Conservation (phyloP, 768 basidiomycete species). For the Calocybe gangraenosa region DNA sequence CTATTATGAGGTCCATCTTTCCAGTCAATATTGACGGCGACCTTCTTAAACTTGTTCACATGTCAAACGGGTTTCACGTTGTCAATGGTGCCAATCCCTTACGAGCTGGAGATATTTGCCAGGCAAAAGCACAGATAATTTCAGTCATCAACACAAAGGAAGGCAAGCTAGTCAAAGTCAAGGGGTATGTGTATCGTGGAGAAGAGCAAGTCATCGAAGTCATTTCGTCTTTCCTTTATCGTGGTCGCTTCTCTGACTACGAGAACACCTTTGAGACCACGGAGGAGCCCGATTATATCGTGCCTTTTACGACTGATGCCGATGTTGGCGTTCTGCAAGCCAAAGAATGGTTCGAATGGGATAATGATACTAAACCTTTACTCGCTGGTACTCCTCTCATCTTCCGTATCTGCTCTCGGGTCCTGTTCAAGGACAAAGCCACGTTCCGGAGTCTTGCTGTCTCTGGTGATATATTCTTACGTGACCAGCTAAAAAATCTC, state of each 20-base stretch:
- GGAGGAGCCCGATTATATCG: slow-evolving; percentile 85
- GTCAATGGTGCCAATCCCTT: slow-evolving; percentile 75
- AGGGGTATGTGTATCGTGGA: slow-evolving; percentile 75
- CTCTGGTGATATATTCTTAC: slow-evolving; percentile 80
- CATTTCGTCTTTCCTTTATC: slow-evolving; percentile 93
- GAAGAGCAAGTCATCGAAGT: slow-evolving; percentile 88
- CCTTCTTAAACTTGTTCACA: slow-evolving; percentile 91
- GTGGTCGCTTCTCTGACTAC: slow-evolving; percentile 90
- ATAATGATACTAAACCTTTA: slow-evolving; percentile 74
- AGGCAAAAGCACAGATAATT: slow-evolving; percentile 81
- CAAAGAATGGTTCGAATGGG: slow-evolving; percentile 99
- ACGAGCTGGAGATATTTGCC: slow-evolving; percentile 84
- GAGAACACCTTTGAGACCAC: slow-evolving; percentile 94
- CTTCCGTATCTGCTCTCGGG: slow-evolving; percentile 85
- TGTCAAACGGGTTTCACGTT: slow-evolving; percentile 95
- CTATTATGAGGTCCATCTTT: slow-evolving; percentile 99
- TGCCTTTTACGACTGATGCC: slow-evolving; percentile 71
- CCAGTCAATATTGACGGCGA: slow-evolving; percentile 90
- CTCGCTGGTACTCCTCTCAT: slow-evolving; percentile 78
- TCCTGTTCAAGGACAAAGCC: slow-evolving; percentile 88
- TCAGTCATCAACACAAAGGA: slow-evolving; percentile 88
- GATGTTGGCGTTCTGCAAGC: slow-evolving; percentile 87
- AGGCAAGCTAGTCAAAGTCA: slow-evolving; percentile 91
- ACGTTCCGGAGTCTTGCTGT: slow-evolving; percentile 80
- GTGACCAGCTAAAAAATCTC: slow-evolving; percentile 83